phyloP scores from a whole-genome alignment of 768 basidiomycete species.

The Russula ochroleuca region DNA sequence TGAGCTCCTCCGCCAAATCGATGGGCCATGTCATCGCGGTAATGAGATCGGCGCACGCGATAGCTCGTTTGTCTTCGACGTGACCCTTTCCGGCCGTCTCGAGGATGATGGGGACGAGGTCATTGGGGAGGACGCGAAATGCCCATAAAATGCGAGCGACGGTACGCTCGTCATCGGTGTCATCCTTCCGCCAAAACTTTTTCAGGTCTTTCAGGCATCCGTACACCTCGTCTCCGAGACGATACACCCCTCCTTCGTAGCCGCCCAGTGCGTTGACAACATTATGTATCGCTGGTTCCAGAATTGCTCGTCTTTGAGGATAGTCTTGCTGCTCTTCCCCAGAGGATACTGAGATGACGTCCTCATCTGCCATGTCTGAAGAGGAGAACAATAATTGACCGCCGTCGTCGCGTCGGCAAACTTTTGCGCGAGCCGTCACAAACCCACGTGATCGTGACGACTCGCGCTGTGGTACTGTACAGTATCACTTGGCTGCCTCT shows the following conservation, averaged over 20 bases:
- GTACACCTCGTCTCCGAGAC: slow-evolving; percentile 74
- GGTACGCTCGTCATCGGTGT: slow-evolving; percentile 93
- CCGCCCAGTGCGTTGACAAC: slow-evolving; percentile 83
- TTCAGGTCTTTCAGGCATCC: slow-evolving; percentile 93
- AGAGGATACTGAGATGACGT: slow-evolving; percentile 32
- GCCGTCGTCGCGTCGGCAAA: not conserved
- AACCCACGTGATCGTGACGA: slow-evolving; percentile 16
- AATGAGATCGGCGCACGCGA: slow-evolving; percentile 83
- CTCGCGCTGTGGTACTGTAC: too few species aligned
- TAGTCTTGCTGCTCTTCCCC: slow-evolving; percentile 34
- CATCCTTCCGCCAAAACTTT: slow-evolving; percentile 93
- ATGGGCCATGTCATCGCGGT: slow-evolving; percentile 99
- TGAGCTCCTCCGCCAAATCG: slow-evolving; percentile 89
- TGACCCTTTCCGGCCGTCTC: slow-evolving; percentile 72
- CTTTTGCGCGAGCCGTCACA: slow-evolving; percentile 7
- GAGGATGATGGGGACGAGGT: slow-evolving; percentile 81
- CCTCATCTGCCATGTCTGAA: slow-evolving; percentile 30
- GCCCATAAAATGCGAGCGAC: slow-evolving; percentile 92
- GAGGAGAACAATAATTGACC: not conserved
- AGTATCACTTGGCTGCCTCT: too few species aligned
- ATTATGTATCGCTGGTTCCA: slow-evolving; percentile 63
- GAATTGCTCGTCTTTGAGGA: slow-evolving; percentile 46
- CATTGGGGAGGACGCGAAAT: slow-evolving; percentile 79
- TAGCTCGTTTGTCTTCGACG: slow-evolving; percentile 77
- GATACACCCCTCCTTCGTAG: slow-evolving; percentile 58